Evolutionary conservation across 495 filamentous ascomycete species (phyloP).

Genomic region (Penicillium angulare): DNA sequence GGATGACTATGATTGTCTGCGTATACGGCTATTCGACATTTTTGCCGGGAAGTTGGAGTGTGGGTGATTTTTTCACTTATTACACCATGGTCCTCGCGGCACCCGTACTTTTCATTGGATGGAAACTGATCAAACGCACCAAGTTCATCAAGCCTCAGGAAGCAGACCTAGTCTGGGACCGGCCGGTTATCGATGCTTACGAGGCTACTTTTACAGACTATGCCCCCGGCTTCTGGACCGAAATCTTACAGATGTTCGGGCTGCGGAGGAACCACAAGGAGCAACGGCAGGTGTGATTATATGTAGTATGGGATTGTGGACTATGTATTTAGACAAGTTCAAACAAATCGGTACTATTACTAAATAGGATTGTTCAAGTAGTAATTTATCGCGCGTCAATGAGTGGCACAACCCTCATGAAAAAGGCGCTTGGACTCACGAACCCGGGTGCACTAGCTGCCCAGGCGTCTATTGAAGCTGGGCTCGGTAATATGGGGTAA

Average conservation of each 20-base stretch:
- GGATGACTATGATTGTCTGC: conserved; percentile 33
- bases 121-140: conserved; percentile 55
- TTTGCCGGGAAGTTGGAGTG: conserved; percentile 29
- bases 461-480: too few relatives aligned
- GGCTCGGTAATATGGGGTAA: too few relatives aligned
- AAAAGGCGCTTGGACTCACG: too few relatives aligned
- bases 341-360: too few relatives aligned
- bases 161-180: conserved; percentile 31
- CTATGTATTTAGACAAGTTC: too few relatives aligned
- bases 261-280: too few relatives aligned
- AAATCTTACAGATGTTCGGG: background rate
- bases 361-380: too few relatives aligned
- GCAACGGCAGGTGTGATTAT: too few relatives aligned
- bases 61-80: conserved; percentile 22
- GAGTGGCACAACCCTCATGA: too few relatives aligned
- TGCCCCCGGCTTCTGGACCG: background rate
- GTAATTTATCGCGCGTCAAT: too few relatives aligned
- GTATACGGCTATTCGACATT: conserved; percentile 32
- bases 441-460: too few relatives aligned
- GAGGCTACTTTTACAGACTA: background rate
- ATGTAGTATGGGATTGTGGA: too few relatives aligned
- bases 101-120: conserved; percentile 40
- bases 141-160: conserved; percentile 36
- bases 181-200: background rate
- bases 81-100: conserved; percentile 51